Percentiles rank a stretch among this genome's conserved stretches.
Evolutionary conservation across 2,329 filamentous ascomycete species (phyloP).

Genomic region (Macrophomina phaseolina): DNA sequence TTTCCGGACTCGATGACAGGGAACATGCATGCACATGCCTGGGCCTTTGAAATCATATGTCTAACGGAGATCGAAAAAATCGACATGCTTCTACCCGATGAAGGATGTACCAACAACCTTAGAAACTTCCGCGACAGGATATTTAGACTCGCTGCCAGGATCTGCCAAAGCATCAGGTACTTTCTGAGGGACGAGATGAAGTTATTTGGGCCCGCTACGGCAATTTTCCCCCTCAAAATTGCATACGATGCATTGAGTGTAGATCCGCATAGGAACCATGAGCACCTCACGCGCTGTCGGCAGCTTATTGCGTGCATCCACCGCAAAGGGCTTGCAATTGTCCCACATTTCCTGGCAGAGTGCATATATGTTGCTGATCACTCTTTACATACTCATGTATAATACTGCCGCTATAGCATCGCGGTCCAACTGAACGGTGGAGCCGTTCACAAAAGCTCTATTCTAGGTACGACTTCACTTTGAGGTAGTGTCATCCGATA

Average conservation of each 20-base stretch:
- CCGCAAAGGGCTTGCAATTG: neutral
- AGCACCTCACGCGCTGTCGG: neutral
- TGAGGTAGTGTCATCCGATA: no score
- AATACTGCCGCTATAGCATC: no score
- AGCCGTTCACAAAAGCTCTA: no score
- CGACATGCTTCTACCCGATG: neutral
- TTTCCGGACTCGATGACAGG: conserved; percentile 46
- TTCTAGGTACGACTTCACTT: no score
- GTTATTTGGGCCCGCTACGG: conserved; percentile 47
- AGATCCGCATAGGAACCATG: neutral
- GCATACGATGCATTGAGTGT: conserved; percentile 6
- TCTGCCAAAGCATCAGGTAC: conserved; percentile 46
- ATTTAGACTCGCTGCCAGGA: conserved; percentile 34
- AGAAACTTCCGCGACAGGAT: neutral
- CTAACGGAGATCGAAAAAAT: conserved; percentile 37
- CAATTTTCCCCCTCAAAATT: conserved; percentile 39
- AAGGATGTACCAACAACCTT: neutral
- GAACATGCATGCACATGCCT: conserved; percentile 47
- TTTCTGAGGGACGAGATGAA: conserved; percentile 48
- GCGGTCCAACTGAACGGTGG: no score
- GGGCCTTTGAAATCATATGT: conserved; percentile 48
- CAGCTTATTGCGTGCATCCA: neutral
- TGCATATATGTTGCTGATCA: neutral
- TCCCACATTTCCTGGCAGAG: neutral
- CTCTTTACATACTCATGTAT: no score